These are phyloP conservation scores for Xylaria sp. DNA, from an alignment of 2,329 filamentous ascomycete species.

Conservation along the genomic window DNA sequence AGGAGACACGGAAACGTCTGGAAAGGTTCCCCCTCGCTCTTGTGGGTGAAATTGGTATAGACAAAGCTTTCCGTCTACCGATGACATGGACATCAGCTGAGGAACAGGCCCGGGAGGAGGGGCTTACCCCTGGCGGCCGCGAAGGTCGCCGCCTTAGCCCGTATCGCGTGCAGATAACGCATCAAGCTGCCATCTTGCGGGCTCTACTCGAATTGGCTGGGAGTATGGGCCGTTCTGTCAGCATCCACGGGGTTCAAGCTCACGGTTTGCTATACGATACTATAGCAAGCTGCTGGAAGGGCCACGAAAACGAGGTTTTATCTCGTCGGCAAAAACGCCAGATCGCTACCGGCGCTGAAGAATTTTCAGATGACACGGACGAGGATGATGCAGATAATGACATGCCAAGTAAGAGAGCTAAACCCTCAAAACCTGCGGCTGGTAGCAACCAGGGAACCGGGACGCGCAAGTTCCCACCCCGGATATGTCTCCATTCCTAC, in stretches of 20 bases:
- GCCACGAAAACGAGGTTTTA: conserved; percentile 71
- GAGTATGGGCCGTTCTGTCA: conserved; percentile 72
- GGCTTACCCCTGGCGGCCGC: conserved; percentile 74
- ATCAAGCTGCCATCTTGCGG: conserved; percentile 74
- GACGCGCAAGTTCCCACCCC: conserved; percentile 78
- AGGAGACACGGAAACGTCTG: conserved; percentile 66
- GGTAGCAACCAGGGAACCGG: conserved; percentile 29
- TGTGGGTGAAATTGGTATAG: conserved; percentile 81
- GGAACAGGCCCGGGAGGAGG: conserved; percentile 56
- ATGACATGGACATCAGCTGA: conserved; percentile 61
- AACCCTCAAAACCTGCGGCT: background rate
- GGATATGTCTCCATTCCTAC: conserved; percentile 94
- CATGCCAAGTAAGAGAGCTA: background rate
- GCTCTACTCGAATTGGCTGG: conserved; percentile 79
- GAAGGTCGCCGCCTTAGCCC: conserved; percentile 76
- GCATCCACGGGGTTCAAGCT: conserved; percentile 79
- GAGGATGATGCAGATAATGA: conserved; percentile 52
- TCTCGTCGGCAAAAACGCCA: conserved; percentile 68
- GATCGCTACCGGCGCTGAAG: conserved; percentile 60
- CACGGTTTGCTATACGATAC: conserved; percentile 77
- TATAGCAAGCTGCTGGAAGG: conserved; percentile 74
- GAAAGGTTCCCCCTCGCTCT: conserved; percentile 70
- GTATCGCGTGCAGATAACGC: conserved; percentile 73
- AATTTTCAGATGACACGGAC: conserved; percentile 55
- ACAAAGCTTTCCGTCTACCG: conserved; percentile 81